These are phyloP conservation scores for Pseudopithomyces chartarum DNA, from an alignment of 2,329 filamentous ascomycete genomes.

Conservation along the genomic window DNA sequence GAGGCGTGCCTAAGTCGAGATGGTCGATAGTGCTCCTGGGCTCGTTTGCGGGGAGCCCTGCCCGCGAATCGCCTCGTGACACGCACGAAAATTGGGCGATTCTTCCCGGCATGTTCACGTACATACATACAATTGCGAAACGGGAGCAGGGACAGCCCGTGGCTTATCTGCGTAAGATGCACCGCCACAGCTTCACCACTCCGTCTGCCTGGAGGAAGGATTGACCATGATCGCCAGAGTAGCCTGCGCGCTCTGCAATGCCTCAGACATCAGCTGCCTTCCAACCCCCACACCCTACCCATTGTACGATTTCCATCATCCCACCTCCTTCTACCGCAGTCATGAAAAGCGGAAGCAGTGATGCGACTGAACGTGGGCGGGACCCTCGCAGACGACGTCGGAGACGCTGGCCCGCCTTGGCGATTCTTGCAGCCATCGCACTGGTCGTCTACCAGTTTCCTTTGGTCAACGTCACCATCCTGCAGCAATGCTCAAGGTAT, in stretches of 20 bases:
- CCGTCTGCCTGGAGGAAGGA: not conserved
- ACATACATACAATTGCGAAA: not conserved
- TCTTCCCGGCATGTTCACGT: not conserved
- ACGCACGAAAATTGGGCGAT: not conserved
- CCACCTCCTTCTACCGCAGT: not conserved
- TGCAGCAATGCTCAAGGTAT: not conserved
- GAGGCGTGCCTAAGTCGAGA: constrained; percentile 2
- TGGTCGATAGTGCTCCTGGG: not conserved
- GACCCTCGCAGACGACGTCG: not conserved
- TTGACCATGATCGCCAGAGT: not conserved
- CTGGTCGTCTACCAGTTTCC: not conserved
- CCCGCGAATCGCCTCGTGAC: not conserved
- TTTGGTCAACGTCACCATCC: not conserved
- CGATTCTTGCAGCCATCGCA: not conserved
- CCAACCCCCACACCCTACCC: constrained; percentile 1
- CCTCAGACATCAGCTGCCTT: not conserved
- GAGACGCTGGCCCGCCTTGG: not conserved
- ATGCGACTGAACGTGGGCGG: not conserved
- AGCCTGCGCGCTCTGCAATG: constrained; percentile 1
- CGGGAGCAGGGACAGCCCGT: not conserved
- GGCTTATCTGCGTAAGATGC: not conserved
- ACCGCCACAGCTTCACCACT: constrained; percentile 7
- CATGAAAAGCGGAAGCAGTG: constrained; percentile 4
- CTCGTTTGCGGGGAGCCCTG: not conserved
- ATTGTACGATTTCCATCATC: not conserved